A percentile compares a stretch with the other conserved stretches of the same genome.
Conservation (phyloP, 2,329 filamentous ascomycete genomes). For the Cladosporium sp. region DNA sequence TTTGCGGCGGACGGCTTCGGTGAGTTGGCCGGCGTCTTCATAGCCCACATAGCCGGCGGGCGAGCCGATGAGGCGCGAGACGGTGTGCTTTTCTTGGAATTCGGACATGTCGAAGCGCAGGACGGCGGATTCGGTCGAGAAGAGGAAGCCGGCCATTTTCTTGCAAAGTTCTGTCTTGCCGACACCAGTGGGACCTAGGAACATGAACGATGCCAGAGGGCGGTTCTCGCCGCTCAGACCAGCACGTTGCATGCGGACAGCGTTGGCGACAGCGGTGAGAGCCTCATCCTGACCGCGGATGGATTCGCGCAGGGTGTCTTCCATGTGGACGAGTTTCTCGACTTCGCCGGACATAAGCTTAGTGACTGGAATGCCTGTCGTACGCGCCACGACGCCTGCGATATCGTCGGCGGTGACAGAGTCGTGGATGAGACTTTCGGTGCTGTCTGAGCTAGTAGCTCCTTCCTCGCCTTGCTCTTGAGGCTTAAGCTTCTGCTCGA, state of each 20-base stretch:
- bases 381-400: constrained; percentile 82
- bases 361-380: constrained; percentile 88
- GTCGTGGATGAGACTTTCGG: constrained; percentile 76
- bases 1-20: constrained; percentile 90
- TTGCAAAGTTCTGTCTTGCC: constrained; percentile 98
- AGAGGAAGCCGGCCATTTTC: constrained; percentile 89
- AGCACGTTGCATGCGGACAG: constrained; percentile 89
- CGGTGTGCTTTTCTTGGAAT: constrained; percentile 96
- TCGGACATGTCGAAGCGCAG: constrained; percentile 97
- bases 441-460: constrained; percentile 45
- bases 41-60: constrained; percentile 96
- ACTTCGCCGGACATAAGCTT: constrained; percentile 93
- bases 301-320: constrained; percentile 78
- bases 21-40: constrained; percentile 93
- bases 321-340: constrained; percentile 94
- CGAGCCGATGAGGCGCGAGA: constrained; percentile 86
- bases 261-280: constrained; percentile 84
- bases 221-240: constrained; percentile 89
- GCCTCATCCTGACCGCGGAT: constrained; percentile 95
- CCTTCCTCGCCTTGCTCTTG: constrained; percentile 60
- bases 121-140: constrained; percentile 87
- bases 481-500: constrained; percentile 77
- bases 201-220: constrained; percentile 93
- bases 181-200: constrained; percentile 92
- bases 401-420: constrained; percentile 96